Base-by-base conservation (phyloP, 2,329 filamentous ascomycete species). In the Trichoderma simmonsii region DNA sequence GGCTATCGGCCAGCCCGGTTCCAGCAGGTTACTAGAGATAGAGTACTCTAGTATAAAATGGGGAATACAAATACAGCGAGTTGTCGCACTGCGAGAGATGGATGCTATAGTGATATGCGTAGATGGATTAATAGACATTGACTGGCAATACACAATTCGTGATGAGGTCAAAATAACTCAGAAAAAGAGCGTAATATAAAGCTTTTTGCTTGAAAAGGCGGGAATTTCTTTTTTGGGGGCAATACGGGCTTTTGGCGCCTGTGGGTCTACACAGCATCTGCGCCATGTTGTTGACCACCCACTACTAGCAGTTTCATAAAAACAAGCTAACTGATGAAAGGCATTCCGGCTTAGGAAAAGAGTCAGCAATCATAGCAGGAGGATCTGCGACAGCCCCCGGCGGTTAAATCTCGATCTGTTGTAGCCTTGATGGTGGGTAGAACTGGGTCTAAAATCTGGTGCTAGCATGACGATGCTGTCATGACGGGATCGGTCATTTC, bases 361-460 rank as follows among this genome's bases (percentile, higher is more conserved):
- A 59, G 56, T 32, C 9, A 59, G 56, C 56, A 59, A n/a, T 18
- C 56, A 59, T 59, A 30, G 11, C 15, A 59, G 26, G 56, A 59
- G 26, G 56, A 59, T 59, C 56, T 59, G 56, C 26, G 18, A 28
- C 26, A 28, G 56, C 15, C 26, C 26, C 26, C 26, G 28, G 56
- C 26, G 26, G 26, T 15, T 59, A 59, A 59, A 59, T 59, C 56
- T 59, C 56, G 56, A 59, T 59, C 26, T 59, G 26, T 59, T 18
- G 56, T 28, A 59, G 56, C 56, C 56, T 59, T 59, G 26, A 59
- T 28, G 56, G 56, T 32, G 26, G 56, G 28, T 59, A 59, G 28
- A 59, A 59, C 56, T n/a, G 28, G 56, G 15, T 18, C 30, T n/a
- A 34, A 60, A 60, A 60, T 60, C n/a, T 60, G 18, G 30, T 11